Evolutionary conservation across 495 filamentous ascomycete genomes (phyloP), one percentile per base, ranked within the genome.

Genomic region (Aspergillus campestris): DNA sequence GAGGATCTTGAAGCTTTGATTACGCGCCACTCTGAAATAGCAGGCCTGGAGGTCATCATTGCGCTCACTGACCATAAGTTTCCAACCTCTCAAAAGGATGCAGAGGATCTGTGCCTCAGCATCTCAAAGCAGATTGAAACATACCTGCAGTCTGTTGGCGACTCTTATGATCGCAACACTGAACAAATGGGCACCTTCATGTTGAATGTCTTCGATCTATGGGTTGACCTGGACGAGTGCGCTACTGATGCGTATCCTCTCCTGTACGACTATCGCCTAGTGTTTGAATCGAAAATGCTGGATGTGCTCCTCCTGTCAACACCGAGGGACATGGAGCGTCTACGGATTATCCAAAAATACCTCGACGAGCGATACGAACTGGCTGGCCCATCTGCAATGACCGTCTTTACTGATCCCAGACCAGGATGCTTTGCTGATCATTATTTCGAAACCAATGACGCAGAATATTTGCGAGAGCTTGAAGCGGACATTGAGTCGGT

Each of bases 181-280:
- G 78, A 77, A 48, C 59, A 61, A 3, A 58, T 72, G 11, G 83
- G 81, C 6, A 31, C 73, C 0, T 78, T 83, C 67, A 45, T 79
- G 2, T 60, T 87, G 12, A 77, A 64, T 0, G 51, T 75, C 7
- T 61, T 84, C 48, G 75, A 83, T 11, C 47, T 84, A 0, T 87
- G 82, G 81, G 50, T 80, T 12, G 68, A 69, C 14, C 57, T 69
- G 44, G 82, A 86, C 51, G 70, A 62, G 32, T 62, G 61, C 11
- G 74, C 74, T 0, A 64, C 67, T 5, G 31, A 45, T 1, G 44
- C 47, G 0, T 64, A 64, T 45, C 59, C 69, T 2, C 40, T 85
- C 8, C 50, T 87, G 0, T 36, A 24, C 0, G 56, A 80, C 0
- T 85, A 79, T 51, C 52, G 72, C 7, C 71, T 77, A 0, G 70